These are phyloP conservation scores for Talaromyces albobiverticillius DNA, from an alignment of 2,329 filamentous ascomycete genomes.

Conservation along the genomic window DNA sequence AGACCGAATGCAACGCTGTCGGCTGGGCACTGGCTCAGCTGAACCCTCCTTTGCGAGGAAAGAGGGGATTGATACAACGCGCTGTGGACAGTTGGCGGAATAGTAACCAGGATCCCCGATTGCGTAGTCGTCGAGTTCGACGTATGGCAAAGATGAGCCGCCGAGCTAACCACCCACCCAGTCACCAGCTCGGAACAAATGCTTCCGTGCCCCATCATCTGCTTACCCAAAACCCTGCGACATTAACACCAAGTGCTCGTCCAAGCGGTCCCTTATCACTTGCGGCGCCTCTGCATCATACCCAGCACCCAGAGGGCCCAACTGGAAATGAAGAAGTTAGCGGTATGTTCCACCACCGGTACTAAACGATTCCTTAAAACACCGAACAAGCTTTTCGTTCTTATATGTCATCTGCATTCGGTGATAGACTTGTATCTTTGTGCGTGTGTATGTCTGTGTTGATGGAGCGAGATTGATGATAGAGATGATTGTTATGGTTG, in stretches of 20 bases:
- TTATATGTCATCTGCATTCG: constrained; percentile 11
- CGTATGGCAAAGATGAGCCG: constrained; percentile 95
- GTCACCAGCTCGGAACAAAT: constrained; percentile 63
- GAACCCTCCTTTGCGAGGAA: constrained; percentile 85
- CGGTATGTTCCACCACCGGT: constrained; percentile 97
- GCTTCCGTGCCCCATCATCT: constrained; percentile 29
- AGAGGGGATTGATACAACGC: constrained; percentile 91
- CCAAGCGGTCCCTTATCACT: constrained; percentile 59
- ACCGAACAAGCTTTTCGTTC: constrained; percentile 6
- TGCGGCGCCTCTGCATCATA: constrained; percentile 68
- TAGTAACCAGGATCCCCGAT: constrained; percentile 91
- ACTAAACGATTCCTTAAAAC: constrained; percentile 33
- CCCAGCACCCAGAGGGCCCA: constrained; percentile 66
- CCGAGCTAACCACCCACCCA: constrained; percentile 58
- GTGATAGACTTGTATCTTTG: constrained; percentile 10
- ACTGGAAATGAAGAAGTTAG: constrained; percentile 68
- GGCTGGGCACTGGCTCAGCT: constrained; percentile 96
- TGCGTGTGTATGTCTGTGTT: constrained; percentile 1
- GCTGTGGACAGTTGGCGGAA: constrained; percentile 99
- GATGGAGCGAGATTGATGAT: neutral
- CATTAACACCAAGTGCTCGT: constrained; percentile 9
- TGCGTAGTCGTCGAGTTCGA: constrained; percentile 86
- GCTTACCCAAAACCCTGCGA: constrained; percentile 5
- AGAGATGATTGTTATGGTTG: neutral
- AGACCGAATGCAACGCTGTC: constrained; percentile 99